These are phyloP conservation scores for Ustilago lituana DNA, from an alignment of 1,284 basidiomycete species.

Conservation along the genomic window DNA sequence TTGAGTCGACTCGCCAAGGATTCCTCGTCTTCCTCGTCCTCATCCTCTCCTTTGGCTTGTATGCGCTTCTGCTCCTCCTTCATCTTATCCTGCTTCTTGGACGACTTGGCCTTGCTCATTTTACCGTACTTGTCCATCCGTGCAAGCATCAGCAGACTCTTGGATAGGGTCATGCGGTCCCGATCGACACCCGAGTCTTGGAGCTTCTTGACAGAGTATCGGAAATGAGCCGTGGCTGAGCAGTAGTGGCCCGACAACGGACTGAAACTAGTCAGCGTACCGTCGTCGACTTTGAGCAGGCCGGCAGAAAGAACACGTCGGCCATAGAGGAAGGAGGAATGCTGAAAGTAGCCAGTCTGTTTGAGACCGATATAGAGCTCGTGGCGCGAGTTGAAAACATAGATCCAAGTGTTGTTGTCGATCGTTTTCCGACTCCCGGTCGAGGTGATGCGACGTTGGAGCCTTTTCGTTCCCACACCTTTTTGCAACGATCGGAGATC, in stretches of 20 bases:
- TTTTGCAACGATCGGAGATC: too few species aligned
- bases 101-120: constrained; percentile 46
- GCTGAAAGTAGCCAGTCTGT: constrained; percentile 61
- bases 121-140: constrained; percentile 60
- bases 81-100: constrained; percentile 26
- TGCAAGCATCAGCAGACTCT: constrained; percentile 46
- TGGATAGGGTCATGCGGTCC: constrained; percentile 49
- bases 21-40: constrained; percentile 6
- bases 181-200: constrained; percentile 55
- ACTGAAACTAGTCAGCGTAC: constrained; percentile 45
- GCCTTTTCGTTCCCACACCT: too few species aligned
- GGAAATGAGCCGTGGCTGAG: constrained; percentile 53
- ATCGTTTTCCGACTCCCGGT: constrained; percentile 57
- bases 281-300: constrained; percentile 52
- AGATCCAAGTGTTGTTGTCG: constrained; percentile 56
- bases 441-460: constrained; percentile 33
- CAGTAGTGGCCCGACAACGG: constrained; percentile 60
- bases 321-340: constrained; percentile 58
- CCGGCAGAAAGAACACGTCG: constrained; percentile 57
- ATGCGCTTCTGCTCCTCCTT: constrained; percentile 23
- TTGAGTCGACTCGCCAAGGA: constrained; percentile 14
- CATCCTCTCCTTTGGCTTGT: constrained; percentile 1
- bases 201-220: constrained; percentile 56
- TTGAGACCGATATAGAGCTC: constrained; percentile 61
- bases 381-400: constrained; percentile 57